These are phyloP conservation scores for Arthrobotrys sphaeroides DNA, from an alignment of 2,329 filamentous ascomycete genomes.

Conservation along the genomic window DNA sequence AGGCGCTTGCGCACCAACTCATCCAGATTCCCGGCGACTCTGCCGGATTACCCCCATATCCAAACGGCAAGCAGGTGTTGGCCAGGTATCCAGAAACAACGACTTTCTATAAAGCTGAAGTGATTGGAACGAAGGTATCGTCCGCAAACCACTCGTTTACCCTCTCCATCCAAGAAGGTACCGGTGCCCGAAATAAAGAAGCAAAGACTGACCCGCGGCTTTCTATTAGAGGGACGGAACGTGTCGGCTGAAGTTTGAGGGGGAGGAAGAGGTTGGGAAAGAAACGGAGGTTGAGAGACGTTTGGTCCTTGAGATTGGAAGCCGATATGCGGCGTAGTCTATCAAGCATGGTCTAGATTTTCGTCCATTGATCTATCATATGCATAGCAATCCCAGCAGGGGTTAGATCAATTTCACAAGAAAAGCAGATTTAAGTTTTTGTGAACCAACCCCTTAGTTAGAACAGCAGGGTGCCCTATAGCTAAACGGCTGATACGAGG, in stretches of 20 bases:
- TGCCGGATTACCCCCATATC: conserved; percentile 71
- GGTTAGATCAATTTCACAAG: not conserved
- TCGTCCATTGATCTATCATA: conserved; percentile 31
- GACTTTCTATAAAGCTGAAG: conserved; percentile 84
- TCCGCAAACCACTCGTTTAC: conserved; percentile 61
- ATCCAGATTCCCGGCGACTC: conserved; percentile 75
- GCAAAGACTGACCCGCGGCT: not conserved
- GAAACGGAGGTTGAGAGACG: conserved; percentile 79
- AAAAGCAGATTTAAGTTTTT: no score
- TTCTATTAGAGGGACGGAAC: conserved; percentile 57
- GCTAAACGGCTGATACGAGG: conserved; percentile 29
- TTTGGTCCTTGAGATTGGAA: conserved; percentile 78
- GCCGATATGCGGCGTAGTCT: conserved; percentile 55
- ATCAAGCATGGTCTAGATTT: conserved; percentile 13
- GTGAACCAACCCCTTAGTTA: conserved; percentile 42
- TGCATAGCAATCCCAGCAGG: not conserved
- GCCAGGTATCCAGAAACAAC: conserved; percentile 85
- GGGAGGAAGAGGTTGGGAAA: conserved; percentile 76
- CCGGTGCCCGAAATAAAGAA: not conserved
- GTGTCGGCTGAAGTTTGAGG: conserved; percentile 74
- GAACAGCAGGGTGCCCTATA: not conserved
- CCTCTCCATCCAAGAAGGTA: not conserved
- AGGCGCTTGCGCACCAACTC: conserved; percentile 77
- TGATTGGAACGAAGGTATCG: conserved; percentile 72
- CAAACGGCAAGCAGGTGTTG: conserved; percentile 75